Evolutionary conservation across 179 eudicot species (phyloP).

Genomic region (Drosera spatulata): DNA sequence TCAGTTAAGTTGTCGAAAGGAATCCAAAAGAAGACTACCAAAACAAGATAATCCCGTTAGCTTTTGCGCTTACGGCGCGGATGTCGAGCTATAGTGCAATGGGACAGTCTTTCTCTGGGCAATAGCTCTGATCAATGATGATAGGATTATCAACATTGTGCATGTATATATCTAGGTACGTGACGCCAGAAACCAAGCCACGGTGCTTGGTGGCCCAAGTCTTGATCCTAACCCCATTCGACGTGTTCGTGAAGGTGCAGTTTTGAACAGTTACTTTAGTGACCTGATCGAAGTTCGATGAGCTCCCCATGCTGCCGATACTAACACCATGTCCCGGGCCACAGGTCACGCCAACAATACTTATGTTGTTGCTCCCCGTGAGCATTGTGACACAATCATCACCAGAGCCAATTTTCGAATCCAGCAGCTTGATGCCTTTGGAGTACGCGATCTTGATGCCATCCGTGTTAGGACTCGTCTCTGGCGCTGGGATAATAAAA

Average conservation of each 20-base stretch:
- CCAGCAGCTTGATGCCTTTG: constrained; percentile 15
- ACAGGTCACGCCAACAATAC: constrained; percentile 23
- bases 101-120: constrained; percentile 24
- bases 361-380: constrained; percentile 25
- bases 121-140: constrained; percentile 66
- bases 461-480: constrained; percentile 56
- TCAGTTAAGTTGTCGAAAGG: background rate
- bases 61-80: background rate
- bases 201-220: constrained; percentile 32
- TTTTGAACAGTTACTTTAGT: constrained; percentile 17
- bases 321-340: constrained; percentile 89
- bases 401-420: constrained; percentile 35
- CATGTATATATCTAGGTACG: constrained; percentile 29
- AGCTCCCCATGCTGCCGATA: constrained; percentile 55
- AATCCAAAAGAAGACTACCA: background rate
- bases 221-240: constrained; percentile 70
- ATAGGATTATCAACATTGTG: constrained; percentile 39
- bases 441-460: constrained; percentile 52
- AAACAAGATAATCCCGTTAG: background rate
- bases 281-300: constrained; percentile 16
- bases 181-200: constrained; percentile 22
- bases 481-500: constrained; percentile 35
- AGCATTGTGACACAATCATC: constrained; percentile 70
- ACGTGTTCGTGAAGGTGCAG: constrained; percentile 25
- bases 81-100: background rate